Evolutionary conservation across 345 rosid genomes (phyloP).

Genomic region (Boechera divaricarpa): DNA sequence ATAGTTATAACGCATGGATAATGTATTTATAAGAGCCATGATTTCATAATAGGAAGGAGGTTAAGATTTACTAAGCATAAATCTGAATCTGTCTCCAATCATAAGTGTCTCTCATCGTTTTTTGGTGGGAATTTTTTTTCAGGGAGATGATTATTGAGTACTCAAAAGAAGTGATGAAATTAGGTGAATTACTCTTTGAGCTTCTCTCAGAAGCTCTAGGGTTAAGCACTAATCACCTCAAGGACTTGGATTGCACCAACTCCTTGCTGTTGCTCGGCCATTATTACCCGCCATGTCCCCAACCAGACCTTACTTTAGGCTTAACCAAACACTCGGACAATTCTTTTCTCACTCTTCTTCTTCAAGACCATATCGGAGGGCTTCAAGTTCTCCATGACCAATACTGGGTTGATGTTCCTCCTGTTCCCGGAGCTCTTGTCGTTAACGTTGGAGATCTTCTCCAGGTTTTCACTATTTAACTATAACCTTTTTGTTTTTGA

Average conservation of each 20-base stretch:
- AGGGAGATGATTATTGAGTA: conserved; percentile 56
- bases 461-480: conserved; percentile 49
- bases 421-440: conserved; percentile 59
- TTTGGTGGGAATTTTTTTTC: not conserved
- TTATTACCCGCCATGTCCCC: conserved; percentile 66
- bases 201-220: conserved; percentile 66
- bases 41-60: too few relatives aligned
- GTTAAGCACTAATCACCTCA: conserved; percentile 48
- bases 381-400: conserved; percentile 61
- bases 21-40: too few relatives aligned
- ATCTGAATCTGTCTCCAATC: not conserved
- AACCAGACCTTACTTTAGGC: conserved; percentile 60
- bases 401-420: conserved; percentile 61
- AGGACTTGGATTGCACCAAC: conserved; percentile 51
- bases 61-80: too few relatives aligned
- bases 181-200: conserved; percentile 54
- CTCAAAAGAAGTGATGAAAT: conserved; percentile 48
- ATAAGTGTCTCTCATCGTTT: not conserved
- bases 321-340: conserved; percentile 53
- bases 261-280: conserved; percentile 50
- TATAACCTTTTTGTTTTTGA: not conserved
- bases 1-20: too few relatives aligned
- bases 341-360: conserved; percentile 60
- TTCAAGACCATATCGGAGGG: conserved; percentile 68
- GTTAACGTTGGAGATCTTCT: conserved; percentile 68